Base-by-base conservation (phyloP, 768 basidiomycete genomes). In the Mrakia blollopis region DNA sequence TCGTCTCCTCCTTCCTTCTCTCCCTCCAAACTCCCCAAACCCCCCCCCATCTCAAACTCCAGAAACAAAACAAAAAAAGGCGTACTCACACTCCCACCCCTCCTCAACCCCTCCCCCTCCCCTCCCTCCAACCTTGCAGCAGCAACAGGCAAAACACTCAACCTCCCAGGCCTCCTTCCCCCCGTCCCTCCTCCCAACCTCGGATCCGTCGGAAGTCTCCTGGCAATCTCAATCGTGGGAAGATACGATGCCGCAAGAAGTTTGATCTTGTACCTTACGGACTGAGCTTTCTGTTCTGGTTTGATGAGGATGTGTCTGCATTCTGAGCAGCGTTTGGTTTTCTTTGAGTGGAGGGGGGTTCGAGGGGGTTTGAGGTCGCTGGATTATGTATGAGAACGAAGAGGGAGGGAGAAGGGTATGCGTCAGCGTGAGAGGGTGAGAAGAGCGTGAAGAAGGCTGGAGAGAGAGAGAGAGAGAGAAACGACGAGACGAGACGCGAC, bases 251-350 rank as follows among this genome's bases (percentile, higher is more conserved):
- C 89, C 0, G 96, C 97, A 75, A 96, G 92, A 71, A 98, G 89
- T 84, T 98, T 98, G 85, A 99, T 98, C 85, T 98, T 98, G 87
- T 91, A 98, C 25, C 93, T 89, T 52, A 92, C 91, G 25, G 92
- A 94, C 80, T 94, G 93, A 0, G 94, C 91, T 82, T 99, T 99
- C 81, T 95, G 92, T 83, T 99, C 97, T 5, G 97, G 97, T 83
- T 98, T 97, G 84, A 98, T 97, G 79, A 99, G 88, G 80, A 98
- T 97, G 83, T 98, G 96, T 25, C 92, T 90, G 82, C 97, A 99
- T 2, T 87, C 87, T 21, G 94, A 91, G 85, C 97, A 99, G 6
- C 97, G 92, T 84, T 98, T 98, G 4, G 94, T 94, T 72, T 91
- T 89, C 83, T 98, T 98, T 0, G 94, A 92, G 79, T 92, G 93